Evolutionary conservation across 2,329 filamentous ascomycete genomes (phyloP), one percentile per base, ranked within the genome.

Genomic region (Paracoccidioides brasiliensis): DNA sequence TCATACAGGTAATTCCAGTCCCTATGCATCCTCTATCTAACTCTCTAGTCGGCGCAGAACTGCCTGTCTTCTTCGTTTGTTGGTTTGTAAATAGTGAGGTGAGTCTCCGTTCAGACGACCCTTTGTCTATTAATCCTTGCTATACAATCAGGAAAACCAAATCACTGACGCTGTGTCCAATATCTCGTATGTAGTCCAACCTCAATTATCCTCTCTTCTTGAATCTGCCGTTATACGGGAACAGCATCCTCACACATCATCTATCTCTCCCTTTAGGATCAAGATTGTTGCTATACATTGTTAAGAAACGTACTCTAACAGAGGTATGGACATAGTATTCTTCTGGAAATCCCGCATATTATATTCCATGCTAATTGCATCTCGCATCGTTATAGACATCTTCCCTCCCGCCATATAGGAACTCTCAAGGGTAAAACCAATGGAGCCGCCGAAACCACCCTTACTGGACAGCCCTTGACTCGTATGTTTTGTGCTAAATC

Each of bases 381-480:
- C 30, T 7, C 45, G 22, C 32, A 35, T 38, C 42, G 12, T 15
- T 53, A 37, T 55, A 38, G 32, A 52, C 35, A 32, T 28, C 12
- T 52, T 3, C 15, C 32, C 35, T 35, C 32, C 35, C 43, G 32
- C 35, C 30, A 22, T 41, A 35, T 22, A 54, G 58, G 42, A 43
- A 41, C 37, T 40, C 28, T 37, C 28, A 41, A 55, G 12, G 54
- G 42, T 30, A 54, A 40, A 51, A 72, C 74, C 50, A 59, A 61
- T 52, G 58, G 58, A 49, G 79, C 80, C 28, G 72, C 76, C 46
- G 72, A 76, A 62, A 83, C 78, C 61, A 73, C 77, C 46, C 71
- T 76, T 61, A 82, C 78, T 61, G 80, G 80, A 60, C 81, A 84
- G 67, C 76, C 79, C 60, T 71, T 84, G 68, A 84, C 81, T 55